Evolutionary conservation across 495 filamentous ascomycete genomes (phyloP).

Genomic region (Gamarada debralockiae): DNA sequence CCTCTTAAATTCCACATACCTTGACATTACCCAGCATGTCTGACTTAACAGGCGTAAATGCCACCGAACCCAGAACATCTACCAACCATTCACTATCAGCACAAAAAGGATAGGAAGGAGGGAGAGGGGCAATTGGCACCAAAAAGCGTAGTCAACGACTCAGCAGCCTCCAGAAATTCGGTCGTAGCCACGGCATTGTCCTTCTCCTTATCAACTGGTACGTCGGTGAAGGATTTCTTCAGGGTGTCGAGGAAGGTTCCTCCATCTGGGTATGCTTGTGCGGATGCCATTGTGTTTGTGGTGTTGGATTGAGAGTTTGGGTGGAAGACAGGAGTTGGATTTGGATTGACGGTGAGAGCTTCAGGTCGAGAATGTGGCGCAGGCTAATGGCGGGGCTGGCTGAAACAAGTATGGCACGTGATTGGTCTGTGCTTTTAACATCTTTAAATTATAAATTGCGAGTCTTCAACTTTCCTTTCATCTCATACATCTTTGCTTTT

Average conservation of each 20-base stretch:
- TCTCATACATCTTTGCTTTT: too few species aligned
- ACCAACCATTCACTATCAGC: background rate
- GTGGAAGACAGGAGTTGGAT: background rate
- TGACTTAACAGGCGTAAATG: constrained; percentile 83
- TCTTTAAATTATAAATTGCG: too few species aligned
- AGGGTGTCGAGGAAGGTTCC: constrained; percentile 81
- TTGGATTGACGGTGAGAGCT: too few species aligned
- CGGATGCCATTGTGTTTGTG: constrained; percentile 12
- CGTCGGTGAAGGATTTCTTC: constrained; percentile 77
- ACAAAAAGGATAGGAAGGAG: too few species aligned
- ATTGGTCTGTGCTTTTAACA: too few species aligned
- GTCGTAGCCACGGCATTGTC: constrained; percentile 74
- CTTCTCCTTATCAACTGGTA: constrained; percentile 66
- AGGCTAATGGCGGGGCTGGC: too few species aligned
- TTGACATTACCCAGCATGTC: constrained; percentile 91
- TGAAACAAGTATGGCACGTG: too few species aligned
- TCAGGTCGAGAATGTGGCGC: too few species aligned
- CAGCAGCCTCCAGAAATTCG: constrained; percentile 89
- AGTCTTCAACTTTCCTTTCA: too few species aligned
- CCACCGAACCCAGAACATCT: constrained; percentile 79
- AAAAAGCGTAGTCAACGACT: constrained; percentile 81
- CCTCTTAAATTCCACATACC: constrained; percentile 44
- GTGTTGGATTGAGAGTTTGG: constrained; percentile 1
- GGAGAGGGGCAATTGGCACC: constrained; percentile 43
- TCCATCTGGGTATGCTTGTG: constrained; percentile 46